Evolutionary conservation across 768 basidiomycete genomes (phyloP), one percentile per base, ranked within the genome.

Genomic region (Suillus ampliporus): DNA sequence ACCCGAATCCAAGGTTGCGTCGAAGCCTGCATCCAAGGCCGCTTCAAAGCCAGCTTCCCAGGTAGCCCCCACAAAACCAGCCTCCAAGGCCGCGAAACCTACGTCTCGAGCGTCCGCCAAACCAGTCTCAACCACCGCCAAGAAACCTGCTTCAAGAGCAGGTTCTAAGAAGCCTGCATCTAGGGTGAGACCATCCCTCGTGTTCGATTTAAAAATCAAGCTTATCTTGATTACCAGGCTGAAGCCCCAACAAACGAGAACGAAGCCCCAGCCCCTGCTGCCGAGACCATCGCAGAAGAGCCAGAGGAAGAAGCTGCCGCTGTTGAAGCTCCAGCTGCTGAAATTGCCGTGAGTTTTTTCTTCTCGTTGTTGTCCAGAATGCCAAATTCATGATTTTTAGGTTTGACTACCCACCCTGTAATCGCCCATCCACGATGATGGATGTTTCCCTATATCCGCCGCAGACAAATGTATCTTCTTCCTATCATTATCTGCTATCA

Each of bases 81-180:
- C 79, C 7, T 81, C 80, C 44, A 78, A 76, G 67, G 77, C 68
- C 3, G 62, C 71, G 0, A 82, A 79, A 63, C 81, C 81, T 7
- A 68, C 79, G 40, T 80, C 79, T 58, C 75, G 74, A 40, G 71
- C 76, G 21, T 71, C 80, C 9, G 72, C 69, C 1, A 83, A 84
- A 68, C 80, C 83, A 1, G 72, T 78, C 1, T 85, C 84, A 8
- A 78, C 78, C 23, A 76, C 78, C 19, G 76, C 68, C 23, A 82
- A 75, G 57, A 87, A 87, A 71, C 86, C 87, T 9, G 77, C 83
- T 21, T 87, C 86, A 56, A 77, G 84, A 66, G 86, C 86, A 34
- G 77, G 79, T 35, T 88, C 86, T 15, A 85, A 82, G 80, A 88
- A 88, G 73, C 87, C 88, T 61, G 78, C 76, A n/a, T 88, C 86